Evolutionary conservation across 352 stramenopile species (phyloP), one percentile per base, ranked within the genome.

Genomic region (Pythium oligandrum): DNA sequence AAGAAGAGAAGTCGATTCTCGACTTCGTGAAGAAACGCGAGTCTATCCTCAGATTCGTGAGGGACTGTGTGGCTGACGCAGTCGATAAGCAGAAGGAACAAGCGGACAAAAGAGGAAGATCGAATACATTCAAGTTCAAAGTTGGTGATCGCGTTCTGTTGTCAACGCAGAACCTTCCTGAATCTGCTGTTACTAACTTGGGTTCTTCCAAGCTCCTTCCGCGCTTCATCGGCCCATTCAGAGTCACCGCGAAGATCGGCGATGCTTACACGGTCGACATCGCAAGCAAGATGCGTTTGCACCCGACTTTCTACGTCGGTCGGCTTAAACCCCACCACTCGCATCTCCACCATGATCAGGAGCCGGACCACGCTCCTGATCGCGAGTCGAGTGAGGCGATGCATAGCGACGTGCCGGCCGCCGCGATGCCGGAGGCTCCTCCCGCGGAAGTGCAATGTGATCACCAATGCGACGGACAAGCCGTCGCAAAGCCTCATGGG

Each of bases 1-100:
- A 26, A 26, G 17, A 26, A 26, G 17, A 26, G 17, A 26, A 26
- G 35, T 53, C 47, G 44, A 31, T 37, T 44, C 17, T 6, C 11
- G 38, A 64, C 26, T 43, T 61, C 44, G 17, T 55, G 9, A 8
- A 46, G 36, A 39, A 35, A 35, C 59, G 53, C 5, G 47, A 62
- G 35, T 53, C 57, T 3, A 38, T 57, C 10, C n/a, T 59, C 1
- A 42, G 52, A 33, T 68, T 66, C 12, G 64, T 72, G 0, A 56
- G 51, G 6, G 57, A 70, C 39, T 50, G 55, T 1, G 50, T 70
- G 6, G 42, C 53, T 10, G 17, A 39, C 4, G 53, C 66, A 0
- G 57, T 57, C 6, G 58, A 70, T 34, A 40, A 38, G 42, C 59
- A 75, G n/a, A 70, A 75, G 46, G 48, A 60, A 12, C 31, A 61